Conservation (phyloP, 768 basidiomycete genomes). For the Agaricus blazei region DNA sequence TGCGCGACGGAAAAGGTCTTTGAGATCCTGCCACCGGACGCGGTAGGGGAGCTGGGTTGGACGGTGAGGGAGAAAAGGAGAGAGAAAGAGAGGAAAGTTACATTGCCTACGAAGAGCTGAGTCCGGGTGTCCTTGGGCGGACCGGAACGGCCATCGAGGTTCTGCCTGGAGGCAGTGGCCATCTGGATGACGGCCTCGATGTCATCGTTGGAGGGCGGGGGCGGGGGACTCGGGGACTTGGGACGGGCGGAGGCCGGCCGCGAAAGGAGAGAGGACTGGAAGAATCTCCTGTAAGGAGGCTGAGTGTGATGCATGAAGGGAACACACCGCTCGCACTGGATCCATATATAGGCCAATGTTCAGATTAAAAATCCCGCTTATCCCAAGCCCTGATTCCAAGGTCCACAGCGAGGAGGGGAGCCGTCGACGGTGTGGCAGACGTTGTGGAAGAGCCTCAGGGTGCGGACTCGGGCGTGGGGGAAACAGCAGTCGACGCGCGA, state of each 20-base stretch:
- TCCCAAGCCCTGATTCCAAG: constrained; percentile 9
- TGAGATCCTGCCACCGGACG: constrained; percentile 98
- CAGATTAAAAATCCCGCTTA: constrained; percentile 12
- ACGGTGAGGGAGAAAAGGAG: constrained; percentile 8
- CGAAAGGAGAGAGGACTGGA: background rate
- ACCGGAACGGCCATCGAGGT: constrained; percentile 38
- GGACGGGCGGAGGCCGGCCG: constrained; percentile 1
- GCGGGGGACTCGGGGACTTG: constrained; percentile 3
- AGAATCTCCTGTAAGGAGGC: constrained; percentile 8
- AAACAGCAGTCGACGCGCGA: background rate
- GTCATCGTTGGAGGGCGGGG: constrained; percentile 64
- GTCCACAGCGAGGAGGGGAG: background rate
- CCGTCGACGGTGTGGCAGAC: background rate
- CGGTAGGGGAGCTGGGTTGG: constrained; percentile 80
- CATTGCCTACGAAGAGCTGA: constrained; percentile 95
- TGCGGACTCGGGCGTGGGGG: background rate
- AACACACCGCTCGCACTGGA: constrained; percentile 5
- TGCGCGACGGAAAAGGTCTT: constrained; percentile 93
- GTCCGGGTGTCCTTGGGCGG: constrained; percentile 82
- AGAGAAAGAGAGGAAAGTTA: constrained; percentile 24
- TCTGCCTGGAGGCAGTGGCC: constrained; percentile 70
- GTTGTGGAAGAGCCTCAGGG: background rate
- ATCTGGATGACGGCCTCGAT: constrained; percentile 91
- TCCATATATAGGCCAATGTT: constrained; percentile 12
- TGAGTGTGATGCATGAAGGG: constrained; percentile 9